These are phyloP conservation scores for Torulaspora microellipsoides DNA, from an alignment of 805 yeast species.

Conservation along the genomic window DNA sequence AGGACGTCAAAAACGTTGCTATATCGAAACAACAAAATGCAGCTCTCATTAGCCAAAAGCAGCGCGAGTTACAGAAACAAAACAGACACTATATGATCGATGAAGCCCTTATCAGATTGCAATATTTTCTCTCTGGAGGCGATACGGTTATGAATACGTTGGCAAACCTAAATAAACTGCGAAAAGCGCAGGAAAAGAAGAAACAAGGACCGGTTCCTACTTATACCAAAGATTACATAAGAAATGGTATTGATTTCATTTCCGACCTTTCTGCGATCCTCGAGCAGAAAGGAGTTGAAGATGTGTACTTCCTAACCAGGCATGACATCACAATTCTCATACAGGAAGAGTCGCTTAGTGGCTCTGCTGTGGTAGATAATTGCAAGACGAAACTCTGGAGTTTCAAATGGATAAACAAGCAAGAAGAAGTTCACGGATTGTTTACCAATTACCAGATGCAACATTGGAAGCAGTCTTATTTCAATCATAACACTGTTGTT, in stretches of 20 bases:
- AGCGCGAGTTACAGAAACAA: conserved; percentile 18
- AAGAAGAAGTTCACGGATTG: conserved; percentile 41
- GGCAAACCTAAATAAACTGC: conserved; percentile 34
- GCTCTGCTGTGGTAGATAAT: conserved; percentile 18
- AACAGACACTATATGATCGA: conserved; percentile 23
- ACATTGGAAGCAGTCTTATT: conserved; percentile 49
- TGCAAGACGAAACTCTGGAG: conserved; percentile 36
- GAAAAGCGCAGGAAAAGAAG: conserved; percentile 14
- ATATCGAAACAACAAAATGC: conserved; percentile 14
- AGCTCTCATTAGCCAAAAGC: conserved; percentile 17
- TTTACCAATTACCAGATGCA: conserved; percentile 51
- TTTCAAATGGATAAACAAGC: conserved; percentile 39
- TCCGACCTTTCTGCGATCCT: conserved; percentile 44
- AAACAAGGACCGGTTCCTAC: conserved; percentile 1
- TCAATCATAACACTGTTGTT: conserved; percentile 44
- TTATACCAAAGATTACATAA: conserved; percentile 14
- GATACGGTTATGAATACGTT: conserved; percentile 49
- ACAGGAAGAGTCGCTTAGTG: conserved; percentile 27
- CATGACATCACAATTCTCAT: conserved; percentile 37
- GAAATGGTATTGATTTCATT: conserved; percentile 33
- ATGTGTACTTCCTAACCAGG: conserved; percentile 42
- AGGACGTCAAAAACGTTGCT: conserved; percentile 10
- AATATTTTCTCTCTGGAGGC: conserved; percentile 39
- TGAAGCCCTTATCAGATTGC: conserved; percentile 33
- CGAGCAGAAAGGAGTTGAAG: conserved; percentile 37